phyloP scores from a whole-genome alignment of 208 protist genomes.

The Vickermania spadyakhi region DNA sequence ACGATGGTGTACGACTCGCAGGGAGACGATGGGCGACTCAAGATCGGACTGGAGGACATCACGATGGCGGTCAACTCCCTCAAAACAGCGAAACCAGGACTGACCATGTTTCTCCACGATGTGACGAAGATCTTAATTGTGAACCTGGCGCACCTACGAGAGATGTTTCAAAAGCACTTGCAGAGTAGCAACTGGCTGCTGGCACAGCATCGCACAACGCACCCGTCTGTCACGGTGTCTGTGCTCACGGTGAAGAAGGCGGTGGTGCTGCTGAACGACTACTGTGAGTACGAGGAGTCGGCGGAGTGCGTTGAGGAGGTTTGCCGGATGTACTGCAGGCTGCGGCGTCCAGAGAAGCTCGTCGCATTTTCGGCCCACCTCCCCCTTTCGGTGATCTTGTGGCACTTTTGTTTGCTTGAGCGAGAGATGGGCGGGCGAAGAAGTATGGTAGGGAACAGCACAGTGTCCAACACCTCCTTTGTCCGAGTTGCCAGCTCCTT shows the following conservation, averaged over 20 bases:
- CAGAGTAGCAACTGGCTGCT: not conserved
- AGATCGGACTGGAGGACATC: constrained; percentile 68
- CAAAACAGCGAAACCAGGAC: not conserved
- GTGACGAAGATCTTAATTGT: constrained; percentile 49
- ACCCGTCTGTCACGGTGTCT: constrained; percentile 16
- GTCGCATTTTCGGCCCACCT: not conserved
- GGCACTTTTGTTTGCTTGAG: not conserved
- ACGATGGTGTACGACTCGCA: constrained; percentile 84
- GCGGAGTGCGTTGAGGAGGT: constrained; percentile 28
- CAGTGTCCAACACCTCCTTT: not conserved
- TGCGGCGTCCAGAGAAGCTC: not conserved
- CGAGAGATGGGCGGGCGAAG: not conserved
- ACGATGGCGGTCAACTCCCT: constrained; percentile 43
- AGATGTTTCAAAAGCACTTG: constrained; percentile 32
- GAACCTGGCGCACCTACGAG: constrained; percentile 66
- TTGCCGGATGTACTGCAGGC: constrained; percentile 4
- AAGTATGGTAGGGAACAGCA: not conserved
- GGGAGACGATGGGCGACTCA: constrained; percentile 41
- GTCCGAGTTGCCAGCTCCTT: not conserved
- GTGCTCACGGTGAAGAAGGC: constrained; percentile 30
- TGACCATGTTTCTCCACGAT: constrained; percentile 62
- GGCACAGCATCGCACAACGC: constrained; percentile 17
- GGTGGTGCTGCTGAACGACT: constrained; percentile 44
- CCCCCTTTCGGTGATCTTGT: not conserved
- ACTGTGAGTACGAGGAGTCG: constrained; percentile 73